Conservation (phyloP, 805 yeast species). For the Monosporozyma aquatica region DNA sequence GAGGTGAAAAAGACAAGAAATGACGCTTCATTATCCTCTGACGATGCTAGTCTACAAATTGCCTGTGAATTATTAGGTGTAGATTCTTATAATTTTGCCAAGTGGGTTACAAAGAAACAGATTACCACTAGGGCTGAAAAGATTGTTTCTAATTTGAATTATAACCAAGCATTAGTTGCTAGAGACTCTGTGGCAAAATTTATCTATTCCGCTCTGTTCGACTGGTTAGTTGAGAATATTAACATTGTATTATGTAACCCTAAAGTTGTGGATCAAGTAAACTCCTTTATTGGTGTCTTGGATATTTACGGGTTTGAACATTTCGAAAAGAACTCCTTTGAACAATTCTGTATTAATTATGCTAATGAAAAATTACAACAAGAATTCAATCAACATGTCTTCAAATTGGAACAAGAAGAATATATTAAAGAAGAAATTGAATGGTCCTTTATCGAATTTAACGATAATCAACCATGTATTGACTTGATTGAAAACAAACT, state of each 20-base stretch:
- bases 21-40: slow-evolving; percentile 72
- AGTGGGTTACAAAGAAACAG: slow-evolving; percentile 90
- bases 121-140: slow-evolving; percentile 88
- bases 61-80: slow-evolving; percentile 82
- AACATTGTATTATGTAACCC: slow-evolving; percentile 76
- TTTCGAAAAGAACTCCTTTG: slow-evolving; percentile 87
- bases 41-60: slow-evolving; percentile 74
- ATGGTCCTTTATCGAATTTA: slow-evolving; percentile 93
- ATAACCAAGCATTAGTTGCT: slow-evolving; percentile 79
- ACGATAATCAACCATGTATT: slow-evolving; percentile 96
- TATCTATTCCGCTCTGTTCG: slow-evolving; percentile 84
- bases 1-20: slow-evolving; percentile 75
- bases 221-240: slow-evolving; percentile 85
- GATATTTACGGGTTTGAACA: slow-evolving; percentile 98
- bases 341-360: slow-evolving; percentile 94
- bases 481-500: slow-evolving; percentile 79
- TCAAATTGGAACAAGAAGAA: slow-evolving; percentile 94
- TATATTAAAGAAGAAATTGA: slow-evolving; percentile 85
- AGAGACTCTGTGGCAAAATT: slow-evolving; percentile 96
- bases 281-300: slow-evolving; percentile 84
- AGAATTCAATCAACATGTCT: slow-evolving; percentile 94
- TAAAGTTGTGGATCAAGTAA: slow-evolving; percentile 47
- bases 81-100: slow-evolving; percentile 62
- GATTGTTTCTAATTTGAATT: slow-evolving; percentile 73
- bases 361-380: slow-evolving; percentile 96